Percentiles rank a stretch among this genome's conserved stretches.
phyloP scores from a whole-genome alignment of 2,329 filamentous ascomycete genomes.

The Aspergillus costaricaensis region DNA sequence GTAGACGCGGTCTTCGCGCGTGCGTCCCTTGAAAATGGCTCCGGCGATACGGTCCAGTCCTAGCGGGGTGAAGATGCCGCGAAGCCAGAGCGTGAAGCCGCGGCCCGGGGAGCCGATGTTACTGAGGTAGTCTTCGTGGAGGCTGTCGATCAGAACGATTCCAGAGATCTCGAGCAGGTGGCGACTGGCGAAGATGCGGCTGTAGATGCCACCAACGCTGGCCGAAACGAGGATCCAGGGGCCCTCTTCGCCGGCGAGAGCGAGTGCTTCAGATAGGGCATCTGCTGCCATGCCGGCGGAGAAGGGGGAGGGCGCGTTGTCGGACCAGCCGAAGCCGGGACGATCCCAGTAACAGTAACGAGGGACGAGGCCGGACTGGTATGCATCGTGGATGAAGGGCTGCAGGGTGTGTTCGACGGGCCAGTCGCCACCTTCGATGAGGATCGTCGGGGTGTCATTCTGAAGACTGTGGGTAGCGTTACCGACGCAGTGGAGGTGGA shows the following conservation, averaged over 20 bases:
- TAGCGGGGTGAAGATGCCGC: constrained; percentile 81
- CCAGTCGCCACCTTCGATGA: constrained; percentile 80
- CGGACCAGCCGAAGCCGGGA: constrained; percentile 83
- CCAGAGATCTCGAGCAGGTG: constrained; percentile 74
- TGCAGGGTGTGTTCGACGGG: constrained; percentile 79
- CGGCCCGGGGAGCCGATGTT: constrained; percentile 66
- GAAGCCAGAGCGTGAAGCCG: constrained; percentile 84
- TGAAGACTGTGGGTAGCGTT: constrained; percentile 58
- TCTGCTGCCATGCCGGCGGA: constrained; percentile 92
- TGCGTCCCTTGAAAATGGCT: constrained; percentile 78
- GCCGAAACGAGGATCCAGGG: constrained; percentile 88
- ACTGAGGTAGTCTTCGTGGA: constrained; percentile 81
- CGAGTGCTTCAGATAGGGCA: constrained; percentile 81
- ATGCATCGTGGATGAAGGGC: constrained; percentile 73
- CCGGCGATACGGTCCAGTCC: constrained; percentile 79
- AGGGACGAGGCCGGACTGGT: constrained; percentile 77
- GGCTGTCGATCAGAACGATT: constrained; percentile 79
- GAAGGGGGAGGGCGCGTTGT: constrained; percentile 90
- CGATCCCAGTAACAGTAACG: constrained; percentile 96
- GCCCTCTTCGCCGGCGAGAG: constrained; percentile 75
- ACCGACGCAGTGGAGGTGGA: constrained; percentile 85
- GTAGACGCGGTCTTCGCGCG: constrained; percentile 79
- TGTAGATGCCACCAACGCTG: constrained; percentile 84
- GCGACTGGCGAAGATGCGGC: constrained; percentile 84
- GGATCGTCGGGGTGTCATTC: constrained; percentile 66